Base-by-base conservation (phyloP, 228 moss, liverwort and hornwort species). In the Sphagnum fallax region DNA sequence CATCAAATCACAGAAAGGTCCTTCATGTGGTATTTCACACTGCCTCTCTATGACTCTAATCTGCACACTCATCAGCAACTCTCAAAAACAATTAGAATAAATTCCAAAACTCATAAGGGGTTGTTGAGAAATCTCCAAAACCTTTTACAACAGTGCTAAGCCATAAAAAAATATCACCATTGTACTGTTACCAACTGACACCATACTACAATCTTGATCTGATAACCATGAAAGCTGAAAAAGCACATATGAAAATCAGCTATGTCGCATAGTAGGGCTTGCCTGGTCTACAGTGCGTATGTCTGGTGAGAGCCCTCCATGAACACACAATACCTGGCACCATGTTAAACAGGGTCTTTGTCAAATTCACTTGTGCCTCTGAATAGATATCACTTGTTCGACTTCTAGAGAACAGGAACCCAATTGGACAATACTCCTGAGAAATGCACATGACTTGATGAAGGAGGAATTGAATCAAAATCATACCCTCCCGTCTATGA, bases 1-100 rank as follows among this genome's bases (percentile, higher is more conserved):
- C 98, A 98, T 98, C 86, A 98, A 84, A 71, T 98, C 98, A 84
- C 98, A 98, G 72, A 94, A 98, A 62, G 98, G 98, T 49, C 98
- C 98, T 73, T 92, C 92, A 50, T 98, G 98, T 60, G 98, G 98
- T 74, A 98, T 98, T 78, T 98, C 98, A 61, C 94, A 94, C 72
- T 90, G 98, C 75, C 98, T 86, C 77, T 98, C 98, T 77, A 98
- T 93, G 81, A 98, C 98, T 78, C 98, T 94, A 84, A 98, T 98
- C 98, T 98, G 94, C 74, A 70, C 32, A 72, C 14, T 32, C 32
- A 32, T 32, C 2, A 32, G 32, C 32, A 32, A 2, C 32, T 32
- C 32, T 32, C 32, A 32, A 32, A 32, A 32, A 32, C 32, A 32
- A 32, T 32, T 32, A 32, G 32, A 32, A 32, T 32, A 32, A 32